phyloP scores from a whole-genome alignment of 768 basidiomycete species.

The Coprinopsis cinerea region DNA sequence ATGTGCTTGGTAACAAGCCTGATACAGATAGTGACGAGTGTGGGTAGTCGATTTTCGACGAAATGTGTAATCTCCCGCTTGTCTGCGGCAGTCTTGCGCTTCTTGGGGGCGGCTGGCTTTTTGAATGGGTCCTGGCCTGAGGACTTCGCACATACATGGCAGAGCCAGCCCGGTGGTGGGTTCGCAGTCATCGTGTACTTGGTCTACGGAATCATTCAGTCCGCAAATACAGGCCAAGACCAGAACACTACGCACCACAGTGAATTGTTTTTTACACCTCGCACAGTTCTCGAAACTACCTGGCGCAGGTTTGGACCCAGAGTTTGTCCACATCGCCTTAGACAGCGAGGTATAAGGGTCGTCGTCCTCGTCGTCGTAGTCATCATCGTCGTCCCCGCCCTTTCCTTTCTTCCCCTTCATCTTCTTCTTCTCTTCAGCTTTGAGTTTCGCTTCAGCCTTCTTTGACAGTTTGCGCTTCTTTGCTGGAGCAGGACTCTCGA shows the following conservation, averaged over 20 bases:
- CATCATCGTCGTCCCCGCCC: conserved; percentile 45
- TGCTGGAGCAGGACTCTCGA: conserved; percentile 23
- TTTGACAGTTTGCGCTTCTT: conserved; percentile 58
- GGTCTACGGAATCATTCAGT: conserved; percentile 43
- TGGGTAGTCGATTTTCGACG: conserved; percentile 64
- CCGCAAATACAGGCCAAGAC: not conserved
- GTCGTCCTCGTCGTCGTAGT: conserved; percentile 52
- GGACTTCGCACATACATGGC: conserved; percentile 76
- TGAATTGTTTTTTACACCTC: conserved; percentile 78
- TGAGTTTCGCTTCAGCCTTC: conserved; percentile 35
- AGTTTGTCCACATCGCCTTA: conserved; percentile 36
- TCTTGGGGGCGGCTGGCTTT: conserved; percentile 56
- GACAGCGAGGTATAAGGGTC: conserved; percentile 65
- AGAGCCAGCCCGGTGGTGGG: conserved; percentile 72
- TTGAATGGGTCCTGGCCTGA: conserved; percentile 84
- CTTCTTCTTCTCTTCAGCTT: conserved; percentile 40
- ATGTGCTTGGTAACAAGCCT: conserved; percentile 83
- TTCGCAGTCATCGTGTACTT: conserved; percentile 78
- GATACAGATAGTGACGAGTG: conserved; percentile 76
- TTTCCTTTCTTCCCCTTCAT: conserved; percentile 27
- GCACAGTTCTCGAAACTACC: conserved; percentile 82
- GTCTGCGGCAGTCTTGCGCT: conserved; percentile 58
- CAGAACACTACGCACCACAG: conserved; percentile 58
- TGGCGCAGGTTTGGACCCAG: conserved; percentile 50
- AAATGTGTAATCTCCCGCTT: conserved; percentile 63